Evolutionary conservation across 371 early-diverging fungal species (phyloP).

Genomic region (Smittium mucronatum): DNA sequence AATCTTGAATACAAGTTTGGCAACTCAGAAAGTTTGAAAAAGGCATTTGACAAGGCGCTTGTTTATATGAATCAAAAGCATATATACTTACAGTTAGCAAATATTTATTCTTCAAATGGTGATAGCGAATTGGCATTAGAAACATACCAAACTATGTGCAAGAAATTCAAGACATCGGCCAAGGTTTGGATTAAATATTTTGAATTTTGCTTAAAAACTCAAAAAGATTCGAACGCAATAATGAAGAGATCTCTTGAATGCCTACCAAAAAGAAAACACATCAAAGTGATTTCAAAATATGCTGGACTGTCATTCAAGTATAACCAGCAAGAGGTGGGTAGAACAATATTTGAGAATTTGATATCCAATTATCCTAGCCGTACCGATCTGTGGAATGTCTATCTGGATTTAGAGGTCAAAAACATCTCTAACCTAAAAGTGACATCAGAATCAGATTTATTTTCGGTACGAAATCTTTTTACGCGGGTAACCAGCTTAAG

Average conservation of each 20-base stretch:
- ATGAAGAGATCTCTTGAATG: conserved; percentile 63
- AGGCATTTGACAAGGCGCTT: conserved; percentile 70
- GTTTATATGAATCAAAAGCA: conserved; percentile 74
- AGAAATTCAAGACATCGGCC: conserved; percentile 72
- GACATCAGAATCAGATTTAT: conserved; percentile 15
- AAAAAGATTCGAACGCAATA: conserved; percentile 63
- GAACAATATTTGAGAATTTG: conserved; percentile 90
- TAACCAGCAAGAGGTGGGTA: conserved; percentile 86
- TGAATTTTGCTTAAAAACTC: conserved; percentile 52
- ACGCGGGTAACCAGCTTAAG: conserved; percentile 73
- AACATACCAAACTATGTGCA: conserved; percentile 56
- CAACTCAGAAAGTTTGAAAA: conserved; percentile 54
- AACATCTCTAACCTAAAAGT: conserved; percentile 18
- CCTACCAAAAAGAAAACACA: conserved; percentile 80
- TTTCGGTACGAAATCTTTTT: conserved; percentile 59
- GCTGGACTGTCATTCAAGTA: conserved; percentile 88
- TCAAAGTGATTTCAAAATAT: conserved; percentile 78
- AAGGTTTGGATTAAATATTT: conserved; percentile 84
- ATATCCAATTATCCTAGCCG: conserved; percentile 84
- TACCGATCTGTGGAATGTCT: conserved; percentile 87
- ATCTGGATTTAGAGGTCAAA: conserved; percentile 86
- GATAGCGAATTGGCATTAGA: conserved; percentile 63
- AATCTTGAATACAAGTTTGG: conserved; percentile 92
- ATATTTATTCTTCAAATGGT: conserved; percentile 73
- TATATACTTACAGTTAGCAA: conserved; percentile 67